A percentile compares a stretch with the other conserved stretches of the same genome.
These are phyloP conservation scores for Neonectria faginata DNA, from an alignment of 2,329 filamentous ascomycete species.

Conservation along the genomic window DNA sequence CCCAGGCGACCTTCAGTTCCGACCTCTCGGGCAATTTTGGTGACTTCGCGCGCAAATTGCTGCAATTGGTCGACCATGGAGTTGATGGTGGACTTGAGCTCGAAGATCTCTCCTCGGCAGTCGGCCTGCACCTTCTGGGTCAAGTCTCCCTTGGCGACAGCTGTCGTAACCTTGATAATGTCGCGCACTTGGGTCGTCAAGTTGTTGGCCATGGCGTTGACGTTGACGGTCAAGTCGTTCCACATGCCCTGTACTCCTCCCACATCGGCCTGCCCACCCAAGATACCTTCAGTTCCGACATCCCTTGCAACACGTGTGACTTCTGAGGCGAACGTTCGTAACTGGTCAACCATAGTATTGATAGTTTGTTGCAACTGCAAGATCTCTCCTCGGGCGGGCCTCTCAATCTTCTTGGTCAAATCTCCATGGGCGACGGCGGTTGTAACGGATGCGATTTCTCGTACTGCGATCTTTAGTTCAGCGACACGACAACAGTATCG, in stretches of 20 bases:
- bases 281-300: constrained; percentile 85
- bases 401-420: constrained; percentile 85
- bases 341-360: constrained; percentile 90
- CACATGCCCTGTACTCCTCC: constrained; percentile 89
- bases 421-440: constrained; percentile 87
- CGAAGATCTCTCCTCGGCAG: constrained; percentile 90
- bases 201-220: constrained; percentile 90
- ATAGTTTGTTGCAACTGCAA: constrained; percentile 86
- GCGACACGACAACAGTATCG: constrained; percentile 8
- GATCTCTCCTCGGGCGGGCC: constrained; percentile 84
- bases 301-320: constrained; percentile 86
- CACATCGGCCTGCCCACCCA: constrained; percentile 85
- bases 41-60: constrained; percentile 96
- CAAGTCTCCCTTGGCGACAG: constrained; percentile 85
- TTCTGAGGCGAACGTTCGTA: constrained; percentile 85
- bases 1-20: constrained; percentile 94
- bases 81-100: constrained; percentile 98
- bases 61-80: constrained; percentile 99
- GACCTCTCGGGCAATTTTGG: constrained; percentile 94
- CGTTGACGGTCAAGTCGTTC: constrained; percentile 88
- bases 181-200: constrained; percentile 91
- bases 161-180: constrained; percentile 85
- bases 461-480: constrained; percentile 61
- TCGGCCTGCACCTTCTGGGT: constrained; percentile 97
- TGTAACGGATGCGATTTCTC: constrained; percentile 87